Percentiles rank a stretch among this genome's conserved stretches.
These are phyloP conservation scores for Hanseniaspora thailandica DNA, from an alignment of 805 yeast genomes.

Conservation along the genomic window DNA sequence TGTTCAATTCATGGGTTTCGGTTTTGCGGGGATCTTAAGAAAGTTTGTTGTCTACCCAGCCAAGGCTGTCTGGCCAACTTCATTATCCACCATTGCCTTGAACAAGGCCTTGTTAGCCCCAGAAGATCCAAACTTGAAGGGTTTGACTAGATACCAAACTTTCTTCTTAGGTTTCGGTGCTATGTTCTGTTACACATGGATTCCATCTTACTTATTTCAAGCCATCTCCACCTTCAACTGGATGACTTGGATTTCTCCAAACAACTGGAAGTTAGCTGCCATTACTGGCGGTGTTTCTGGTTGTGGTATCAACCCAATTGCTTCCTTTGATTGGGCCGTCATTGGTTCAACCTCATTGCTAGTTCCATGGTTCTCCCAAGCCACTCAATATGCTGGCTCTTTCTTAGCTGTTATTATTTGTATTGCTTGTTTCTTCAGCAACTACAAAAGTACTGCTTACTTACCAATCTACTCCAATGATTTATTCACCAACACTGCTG, in stretches of 20 bases:
- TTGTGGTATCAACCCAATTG: conserved; percentile 42
- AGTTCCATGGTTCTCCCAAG: conserved; percentile 35
- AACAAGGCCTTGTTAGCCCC: conserved; percentile 39
- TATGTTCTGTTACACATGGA: conserved; percentile 48
- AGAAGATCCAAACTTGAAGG: conserved; percentile 29
- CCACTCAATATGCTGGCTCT: conserved; percentile 29
- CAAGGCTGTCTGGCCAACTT: conserved; percentile 52
- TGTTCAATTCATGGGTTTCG: conserved; percentile 56
- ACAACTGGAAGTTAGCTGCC: conserved; percentile 40
- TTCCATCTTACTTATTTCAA: conserved; percentile 55
- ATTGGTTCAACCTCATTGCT: conserved; percentile 29
- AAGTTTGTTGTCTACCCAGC: conserved; percentile 50
- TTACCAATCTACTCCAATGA: conserved; percentile 45
- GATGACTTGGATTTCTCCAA: conserved; percentile 28
- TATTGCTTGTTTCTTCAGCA: conserved; percentile 34
- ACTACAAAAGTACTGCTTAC: conserved; percentile 48
- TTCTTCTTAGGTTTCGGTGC: conserved; percentile 35
- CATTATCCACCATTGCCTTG: conserved; percentile 47
- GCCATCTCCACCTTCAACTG: conserved; percentile 50
- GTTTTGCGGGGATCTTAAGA: conserved; percentile 51
- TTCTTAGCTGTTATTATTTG: conserved; percentile 28
- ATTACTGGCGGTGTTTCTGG: conserved; percentile 43
- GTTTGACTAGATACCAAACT: conserved; percentile 35
- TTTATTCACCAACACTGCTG: conserved; percentile 39
- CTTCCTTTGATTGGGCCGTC: conserved; percentile 46